A percentile compares a stretch with the other conserved stretches of the same genome.
phyloP scores from a whole-genome alignment of 1,284 basidiomycete genomes.

The Ceratobasidium sp. region DNA sequence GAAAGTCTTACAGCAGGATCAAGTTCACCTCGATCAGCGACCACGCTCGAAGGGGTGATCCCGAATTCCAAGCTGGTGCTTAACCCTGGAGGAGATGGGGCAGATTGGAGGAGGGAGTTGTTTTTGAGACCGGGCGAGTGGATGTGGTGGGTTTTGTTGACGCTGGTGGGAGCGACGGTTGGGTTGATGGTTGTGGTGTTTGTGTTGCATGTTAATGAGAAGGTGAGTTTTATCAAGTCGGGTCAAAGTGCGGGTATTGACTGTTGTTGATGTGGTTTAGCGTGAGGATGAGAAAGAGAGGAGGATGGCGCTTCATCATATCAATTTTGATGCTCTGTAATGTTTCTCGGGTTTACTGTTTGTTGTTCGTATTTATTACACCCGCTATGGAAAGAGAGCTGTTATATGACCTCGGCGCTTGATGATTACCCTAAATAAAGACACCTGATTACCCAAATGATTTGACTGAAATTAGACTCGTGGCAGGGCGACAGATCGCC shows the following conservation, averaged over 20 bases:
- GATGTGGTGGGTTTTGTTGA: constrained; percentile 96
- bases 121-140: constrained; percentile 96
- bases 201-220: constrained; percentile 91
- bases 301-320: constrained; percentile 88
- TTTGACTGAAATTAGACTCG: not conserved
- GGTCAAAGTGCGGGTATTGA: no score
- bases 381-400: not conserved
- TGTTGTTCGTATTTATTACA: not conserved
- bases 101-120: constrained; percentile 88
- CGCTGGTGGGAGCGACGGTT: constrained; percentile 81
- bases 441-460: no score
- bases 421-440: no score
- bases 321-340: constrained; percentile 95
- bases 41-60: constrained; percentile 93
- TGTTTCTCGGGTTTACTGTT: constrained; percentile 1
- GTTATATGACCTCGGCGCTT: no score
- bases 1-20: constrained; percentile 95
- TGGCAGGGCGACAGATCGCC: not conserved
- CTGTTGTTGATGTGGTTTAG: no score
- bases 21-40: constrained; percentile 62
- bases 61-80: constrained; percentile 99
- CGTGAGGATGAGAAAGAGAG: constrained; percentile 78
- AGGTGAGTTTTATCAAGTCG: no score
- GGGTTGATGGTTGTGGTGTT: constrained; percentile 87
- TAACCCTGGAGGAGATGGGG: constrained; percentile 69